Conservation (phyloP, 2,329 filamentous ascomycete genomes). For the Pestalotiopsis sp. region DNA sequence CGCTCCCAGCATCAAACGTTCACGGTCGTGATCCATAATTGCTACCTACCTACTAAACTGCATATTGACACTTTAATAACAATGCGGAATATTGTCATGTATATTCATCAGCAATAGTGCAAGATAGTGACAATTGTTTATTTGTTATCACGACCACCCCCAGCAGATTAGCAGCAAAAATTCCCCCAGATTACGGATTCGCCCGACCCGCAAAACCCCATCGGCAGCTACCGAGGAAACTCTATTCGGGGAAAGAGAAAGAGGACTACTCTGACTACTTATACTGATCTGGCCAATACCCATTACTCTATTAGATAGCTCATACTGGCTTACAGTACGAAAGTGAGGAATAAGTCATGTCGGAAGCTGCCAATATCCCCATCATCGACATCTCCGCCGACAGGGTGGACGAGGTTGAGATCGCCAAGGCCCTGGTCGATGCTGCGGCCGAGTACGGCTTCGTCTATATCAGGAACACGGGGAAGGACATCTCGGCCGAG, state of each 20-base stretch:
- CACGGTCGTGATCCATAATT: not conserved
- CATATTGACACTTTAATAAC: not conserved
- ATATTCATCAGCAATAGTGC: not conserved
- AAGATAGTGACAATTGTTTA: constrained; percentile 1
- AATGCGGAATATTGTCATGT: not conserved
- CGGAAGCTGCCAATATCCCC: constrained; percentile 60
- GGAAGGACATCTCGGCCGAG: constrained; percentile 65
- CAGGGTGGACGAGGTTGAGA: constrained; percentile 51
- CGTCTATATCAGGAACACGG: constrained; percentile 81
- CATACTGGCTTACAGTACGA: not conserved
- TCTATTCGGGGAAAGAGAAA: not conserved
- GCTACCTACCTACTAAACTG: not conserved
- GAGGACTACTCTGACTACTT: not conserved
- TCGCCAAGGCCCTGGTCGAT: constrained; percentile 72
- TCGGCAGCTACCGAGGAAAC: constrained; percentile 4
- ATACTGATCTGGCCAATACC: not conserved
- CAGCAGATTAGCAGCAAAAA: not conserved
- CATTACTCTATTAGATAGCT: not conserved
- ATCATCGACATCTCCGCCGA: constrained; percentile 78
- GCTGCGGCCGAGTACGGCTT: constrained; percentile 86
- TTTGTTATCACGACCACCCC: not conserved
- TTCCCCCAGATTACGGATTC: not conserved
- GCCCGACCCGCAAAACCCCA: constrained; percentile 4
- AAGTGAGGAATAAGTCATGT: not conserved
- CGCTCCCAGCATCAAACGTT: not conserved